A percentile compares a stretch with the other conserved stretches of the same genome.
Conservation (phyloP, 2,329 filamentous ascomycete species). For the Phaeosphaeriaceae sp. region DNA sequence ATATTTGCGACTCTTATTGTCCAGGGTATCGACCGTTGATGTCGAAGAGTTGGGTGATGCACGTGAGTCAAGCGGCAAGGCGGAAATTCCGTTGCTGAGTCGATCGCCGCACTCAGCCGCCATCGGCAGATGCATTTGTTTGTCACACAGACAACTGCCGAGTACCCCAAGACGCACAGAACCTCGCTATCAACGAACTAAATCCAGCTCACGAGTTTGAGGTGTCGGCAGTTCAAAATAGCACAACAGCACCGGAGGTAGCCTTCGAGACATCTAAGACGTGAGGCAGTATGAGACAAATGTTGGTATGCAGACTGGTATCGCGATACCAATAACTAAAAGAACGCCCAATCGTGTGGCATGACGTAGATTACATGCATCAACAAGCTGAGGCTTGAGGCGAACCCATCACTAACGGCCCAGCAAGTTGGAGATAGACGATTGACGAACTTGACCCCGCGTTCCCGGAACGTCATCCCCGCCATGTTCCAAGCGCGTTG, state of each 20-base stretch:
- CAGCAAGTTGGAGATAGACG: slow-evolving; percentile 2
- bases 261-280: neutral
- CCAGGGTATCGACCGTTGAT: neutral
- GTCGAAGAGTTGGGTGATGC: neutral
- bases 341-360: slow-evolving; percentile 1
- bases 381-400: slow-evolving; percentile 7
- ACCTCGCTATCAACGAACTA: slow-evolving; percentile 8
- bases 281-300: slow-evolving; percentile 7
- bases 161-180: slow-evolving; percentile 10
- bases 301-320: neutral
- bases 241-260: neutral
- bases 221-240: slow-evolving; percentile 25
- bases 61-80: neutral
- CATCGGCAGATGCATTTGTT: slow-evolving; percentile 24
- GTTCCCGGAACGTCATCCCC: slow-evolving; percentile 14
- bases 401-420: slow-evolving; percentile 4
- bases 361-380: slow-evolving; percentile 4
- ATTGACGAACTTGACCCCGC: slow-evolving; percentile 15
- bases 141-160: slow-evolving; percentile 25
- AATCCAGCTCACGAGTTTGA: slow-evolving; percentile 9
- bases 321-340: neutral
- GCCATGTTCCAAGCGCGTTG: slow-evolving; percentile 13
- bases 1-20: neutral
- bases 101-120: neutral
- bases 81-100: neutral